Evolutionary conservation across 805 yeast genomes (phyloP).

Genomic region (Yamadazyma scolyti): DNA sequence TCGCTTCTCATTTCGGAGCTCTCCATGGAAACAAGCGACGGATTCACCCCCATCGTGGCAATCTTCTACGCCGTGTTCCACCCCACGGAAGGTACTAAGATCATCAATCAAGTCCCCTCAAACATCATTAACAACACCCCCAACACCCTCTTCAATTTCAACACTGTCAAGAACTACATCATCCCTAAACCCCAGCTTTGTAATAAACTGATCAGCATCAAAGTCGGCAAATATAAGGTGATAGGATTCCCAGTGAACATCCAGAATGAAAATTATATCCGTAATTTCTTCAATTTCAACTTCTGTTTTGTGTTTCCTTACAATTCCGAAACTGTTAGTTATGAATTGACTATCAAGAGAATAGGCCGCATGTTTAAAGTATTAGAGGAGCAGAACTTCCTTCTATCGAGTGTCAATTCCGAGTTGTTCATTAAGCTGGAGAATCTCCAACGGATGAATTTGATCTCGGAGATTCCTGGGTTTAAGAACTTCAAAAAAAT

Average conservation of each 20-base stretch:
- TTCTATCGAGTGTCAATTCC: slow-evolving; percentile 54
- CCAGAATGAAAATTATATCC: slow-evolving; percentile 67
- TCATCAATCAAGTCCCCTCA: slow-evolving; percentile 84
- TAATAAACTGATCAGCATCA: slow-evolving; percentile 71
- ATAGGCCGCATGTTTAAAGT: slow-evolving; percentile 87
- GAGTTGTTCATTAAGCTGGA: slow-evolving; percentile 36
- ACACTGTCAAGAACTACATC: slow-evolving; percentile 80
- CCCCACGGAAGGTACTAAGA: slow-evolving; percentile 93
- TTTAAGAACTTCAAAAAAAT: slow-evolving; percentile 31
- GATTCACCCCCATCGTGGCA: slow-evolving; percentile 86
- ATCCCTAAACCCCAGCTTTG: slow-evolving; percentile 93
- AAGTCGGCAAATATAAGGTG: slow-evolving; percentile 65
- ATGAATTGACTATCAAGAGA: slow-evolving; percentile 79
- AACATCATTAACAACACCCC: slow-evolving; percentile 49
- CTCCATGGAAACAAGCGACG: slow-evolving; percentile 36
- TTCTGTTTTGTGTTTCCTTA: slow-evolving; percentile 88
- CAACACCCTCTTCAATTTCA: slow-evolving; percentile 60
- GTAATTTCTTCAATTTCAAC: slow-evolving; percentile 91
- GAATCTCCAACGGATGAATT: slow-evolving; percentile 7
- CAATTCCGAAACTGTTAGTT: slow-evolving; percentile 76
- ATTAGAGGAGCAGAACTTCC: slow-evolving; percentile 81
- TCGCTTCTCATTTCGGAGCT: too few relatives aligned
- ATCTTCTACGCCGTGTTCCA: slow-evolving; percentile 90
- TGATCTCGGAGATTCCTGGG: slow-evolving; percentile 25
- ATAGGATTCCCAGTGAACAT: slow-evolving; percentile 89